Percentiles rank a stretch among this genome's conserved stretches.
Conservation (phyloP, 331 rosid genomes). For the Telfairia occidentalis region DNA sequence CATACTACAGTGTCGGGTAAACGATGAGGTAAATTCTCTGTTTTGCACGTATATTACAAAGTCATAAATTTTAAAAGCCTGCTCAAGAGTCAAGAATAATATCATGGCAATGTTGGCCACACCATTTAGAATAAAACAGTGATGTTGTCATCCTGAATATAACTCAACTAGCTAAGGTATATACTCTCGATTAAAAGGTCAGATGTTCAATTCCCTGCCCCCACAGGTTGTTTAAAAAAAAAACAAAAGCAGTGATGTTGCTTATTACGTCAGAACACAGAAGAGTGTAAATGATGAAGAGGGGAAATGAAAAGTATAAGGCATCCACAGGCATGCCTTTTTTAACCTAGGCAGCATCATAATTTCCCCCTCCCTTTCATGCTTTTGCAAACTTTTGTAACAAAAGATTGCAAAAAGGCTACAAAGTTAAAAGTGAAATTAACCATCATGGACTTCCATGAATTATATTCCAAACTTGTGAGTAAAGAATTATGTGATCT, state of each 20-base stretch:
- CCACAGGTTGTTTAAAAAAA: no score
- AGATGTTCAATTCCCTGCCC: no score
- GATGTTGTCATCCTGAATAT: no score
- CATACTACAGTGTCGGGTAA: background rate
- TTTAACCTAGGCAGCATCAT: background rate
- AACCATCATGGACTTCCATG: background rate
- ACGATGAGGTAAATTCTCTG: background rate
- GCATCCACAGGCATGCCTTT: background rate
- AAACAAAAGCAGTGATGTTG: background rate
- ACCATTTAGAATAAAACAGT: background rate
- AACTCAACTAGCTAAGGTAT: no score
- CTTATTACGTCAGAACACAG: background rate
- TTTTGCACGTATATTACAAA: background rate
- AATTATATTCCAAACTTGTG: background rate
- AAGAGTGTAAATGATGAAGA: background rate
- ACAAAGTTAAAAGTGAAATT: background rate
- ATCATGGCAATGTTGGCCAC: background rate
- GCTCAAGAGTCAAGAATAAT: background rate
- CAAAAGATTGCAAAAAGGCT: background rate
- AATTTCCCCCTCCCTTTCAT: background rate
- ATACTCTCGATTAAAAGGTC: no score
- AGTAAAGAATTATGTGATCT: background rate
- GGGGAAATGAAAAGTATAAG: background rate
- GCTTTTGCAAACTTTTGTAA: background rate
- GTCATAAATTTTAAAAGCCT: background rate